These are phyloP conservation scores for Nakazawaea wyomingensis DNA, from an alignment of 805 yeast genomes.

Conservation along the genomic window DNA sequence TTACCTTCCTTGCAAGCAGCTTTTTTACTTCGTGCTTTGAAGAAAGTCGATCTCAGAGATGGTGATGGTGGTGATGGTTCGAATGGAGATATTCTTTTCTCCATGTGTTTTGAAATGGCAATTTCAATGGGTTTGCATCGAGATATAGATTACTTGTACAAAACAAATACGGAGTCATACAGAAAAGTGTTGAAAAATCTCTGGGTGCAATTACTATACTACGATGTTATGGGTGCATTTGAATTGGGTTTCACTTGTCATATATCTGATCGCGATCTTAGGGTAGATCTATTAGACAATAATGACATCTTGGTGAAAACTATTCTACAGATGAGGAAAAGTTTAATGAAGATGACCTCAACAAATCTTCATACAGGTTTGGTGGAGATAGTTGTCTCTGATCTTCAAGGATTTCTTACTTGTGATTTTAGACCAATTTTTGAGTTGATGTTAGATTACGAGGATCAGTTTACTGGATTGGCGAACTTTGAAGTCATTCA, in stretches of 20 bases:
- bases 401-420: conserved; percentile 27
- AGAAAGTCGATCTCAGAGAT: conserved; percentile 2
- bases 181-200: conserved; percentile 1
- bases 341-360: not conserved
- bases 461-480: not conserved
- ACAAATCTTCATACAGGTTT: not conserved
- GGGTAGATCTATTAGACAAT: not conserved
- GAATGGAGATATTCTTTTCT: conserved; percentile 1
- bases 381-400: conserved; percentile 21
- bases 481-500: not conserved
- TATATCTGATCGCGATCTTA: conserved; percentile 1
- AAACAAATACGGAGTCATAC: not conserved
- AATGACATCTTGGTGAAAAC: not conserved
- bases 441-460: not conserved
- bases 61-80: conserved; percentile 13
- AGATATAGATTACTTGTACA: conserved; percentile 8
- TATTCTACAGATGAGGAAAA: not conserved
- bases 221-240: conserved; percentile 6
- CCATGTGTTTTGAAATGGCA: not conserved
- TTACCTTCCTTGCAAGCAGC: conserved; percentile 9
- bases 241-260: conserved; percentile 5
- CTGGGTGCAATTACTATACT: conserved; percentile 4
- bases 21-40: not conserved
- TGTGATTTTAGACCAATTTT: conserved; percentile 27
- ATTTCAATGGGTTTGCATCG: conserved; percentile 4